Evolutionary conservation across 352 stramenopile genomes (phyloP), one percentile per base, ranked within the genome.

Genomic region (Phytophthora constricta): DNA sequence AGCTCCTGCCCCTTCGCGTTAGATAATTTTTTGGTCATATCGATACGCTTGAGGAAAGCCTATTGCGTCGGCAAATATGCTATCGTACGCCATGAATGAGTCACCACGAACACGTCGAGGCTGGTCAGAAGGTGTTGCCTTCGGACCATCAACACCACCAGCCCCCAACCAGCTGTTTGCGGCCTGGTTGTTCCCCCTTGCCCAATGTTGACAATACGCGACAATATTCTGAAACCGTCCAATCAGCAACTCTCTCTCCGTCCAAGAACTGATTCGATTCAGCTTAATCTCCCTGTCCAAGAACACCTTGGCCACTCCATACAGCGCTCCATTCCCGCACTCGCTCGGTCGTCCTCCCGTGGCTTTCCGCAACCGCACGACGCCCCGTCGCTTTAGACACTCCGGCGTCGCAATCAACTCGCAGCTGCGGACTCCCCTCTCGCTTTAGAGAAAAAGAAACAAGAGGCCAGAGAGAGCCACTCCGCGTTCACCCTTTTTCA

Each of bases 321-420:
- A n/a, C 14, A 23, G n/a, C 14, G 7, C 13, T 37, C 41, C 41
- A 47, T 47, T 47, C 22, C 41, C 41, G 19, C 41, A 23, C 41
- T 47, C 41, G 41, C 41, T 47, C 16, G 16, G 37, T 47, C 41
- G 41, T 47, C 41, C 41, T 47, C 34, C 34, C 34, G 34, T 42
- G 34, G 34, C 34, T 47, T 47, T 20, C 41, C n/a, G 41, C 41
- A 47, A 47, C 41, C 41, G 41, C 41, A 47, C 41, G 41, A 47
- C 41, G 31, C 7, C 41, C 22, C 19, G 41, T 20, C 41, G 41
- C 41, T 47, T 23, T 23, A 47, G 41, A 17, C 19, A 37, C 7
- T 7, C 31, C 7, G 31, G 13, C 31, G 31, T 37, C 31, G 7
- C 31, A 7, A 37, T 11, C 31, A 37, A 37, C n/a, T n/a, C n/a